A percentile compares a stretch with the other conserved stretches of the same genome.
Evolutionary conservation across 139 green algal species (phyloP).

Genomic region (Chlamydomonas sphaeroides): DNA sequence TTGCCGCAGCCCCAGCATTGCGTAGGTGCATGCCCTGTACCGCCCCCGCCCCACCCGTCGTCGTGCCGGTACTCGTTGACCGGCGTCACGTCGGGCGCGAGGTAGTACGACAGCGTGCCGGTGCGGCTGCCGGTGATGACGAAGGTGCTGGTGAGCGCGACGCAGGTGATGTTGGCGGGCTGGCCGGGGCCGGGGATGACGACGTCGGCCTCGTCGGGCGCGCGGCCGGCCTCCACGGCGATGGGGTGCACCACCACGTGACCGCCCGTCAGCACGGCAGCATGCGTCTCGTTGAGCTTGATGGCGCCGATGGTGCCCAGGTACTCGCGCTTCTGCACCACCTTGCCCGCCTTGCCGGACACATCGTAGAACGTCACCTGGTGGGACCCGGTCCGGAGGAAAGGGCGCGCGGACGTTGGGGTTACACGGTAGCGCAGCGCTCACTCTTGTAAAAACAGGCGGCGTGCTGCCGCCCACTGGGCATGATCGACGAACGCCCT

Average conservation of each 20-base stretch:
- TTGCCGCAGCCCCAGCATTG: no score
- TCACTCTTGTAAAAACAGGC: no score
- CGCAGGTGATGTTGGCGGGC: slow-evolving; percentile 59
- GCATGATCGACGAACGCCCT: no score
- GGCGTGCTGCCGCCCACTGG: no score
- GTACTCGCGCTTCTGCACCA: slow-evolving; percentile 72
- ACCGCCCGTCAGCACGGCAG: slow-evolving; percentile 68
- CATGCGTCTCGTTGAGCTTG: slow-evolving; percentile 64
- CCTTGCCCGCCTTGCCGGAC: slow-evolving; percentile 25
- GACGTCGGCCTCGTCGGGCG: slow-evolving; percentile 41
- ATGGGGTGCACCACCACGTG: slow-evolving; percentile 75
- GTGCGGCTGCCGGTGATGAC: slow-evolving; percentile 62
- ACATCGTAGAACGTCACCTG: slow-evolving; percentile 77
- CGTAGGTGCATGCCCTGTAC: no score
- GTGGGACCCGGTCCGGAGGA: not conserved
- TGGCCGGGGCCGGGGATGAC: slow-evolving; percentile 48
- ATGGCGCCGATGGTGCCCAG: slow-evolving; percentile 60
- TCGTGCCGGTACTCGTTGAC: slow-evolving; percentile 79
- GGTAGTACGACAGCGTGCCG: slow-evolving; percentile 72
- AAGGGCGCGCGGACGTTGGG: not conserved
- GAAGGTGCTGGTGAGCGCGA: slow-evolving; percentile 70
- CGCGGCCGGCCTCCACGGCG: slow-evolving; percentile 13
- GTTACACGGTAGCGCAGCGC: not conserved
- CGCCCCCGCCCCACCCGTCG: slow-evolving; percentile 22
- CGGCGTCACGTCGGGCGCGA: slow-evolving; percentile 52